A percentile compares a stretch with the other conserved stretches of the same genome.
phyloP scores from a whole-genome alignment of 306 rosid species.

The Sicyos edulis region DNA sequence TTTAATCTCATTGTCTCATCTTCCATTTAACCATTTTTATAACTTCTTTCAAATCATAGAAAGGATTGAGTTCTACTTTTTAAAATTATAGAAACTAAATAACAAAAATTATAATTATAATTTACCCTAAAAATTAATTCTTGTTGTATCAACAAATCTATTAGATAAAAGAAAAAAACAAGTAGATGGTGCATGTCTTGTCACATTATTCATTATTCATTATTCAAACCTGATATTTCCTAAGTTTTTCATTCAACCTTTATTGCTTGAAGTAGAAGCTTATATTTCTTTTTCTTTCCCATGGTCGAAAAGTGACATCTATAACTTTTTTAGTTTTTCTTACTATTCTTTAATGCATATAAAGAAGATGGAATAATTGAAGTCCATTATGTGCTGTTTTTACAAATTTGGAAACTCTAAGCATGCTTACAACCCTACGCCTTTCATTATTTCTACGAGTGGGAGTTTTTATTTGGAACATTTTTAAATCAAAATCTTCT shows the following conservation, averaged over 20 bases:
- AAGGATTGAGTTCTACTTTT: too few relatives aligned
- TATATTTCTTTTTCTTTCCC: background rate
- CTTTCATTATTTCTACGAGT: background rate
- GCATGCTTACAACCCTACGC: background rate
- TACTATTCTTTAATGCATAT: background rate
- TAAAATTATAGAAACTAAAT: too few relatives aligned
- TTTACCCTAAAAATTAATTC: too few relatives aligned
- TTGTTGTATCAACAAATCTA: too few relatives aligned
- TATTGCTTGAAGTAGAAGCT: slow-evolving; percentile 11
- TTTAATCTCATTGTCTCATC: too few relatives aligned
- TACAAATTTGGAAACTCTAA: background rate
- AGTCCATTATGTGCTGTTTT: background rate
- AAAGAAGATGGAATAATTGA: slow-evolving; percentile 2
- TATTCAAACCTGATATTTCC: background rate
- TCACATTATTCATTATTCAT: too few relatives aligned
- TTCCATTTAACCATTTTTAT: too few relatives aligned
- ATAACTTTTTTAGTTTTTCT: background rate
- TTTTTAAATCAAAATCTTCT: background rate
- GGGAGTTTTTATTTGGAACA: background rate
- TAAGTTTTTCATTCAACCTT: background rate
- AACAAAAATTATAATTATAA: too few relatives aligned
- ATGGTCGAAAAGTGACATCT: slow-evolving; percentile 4
- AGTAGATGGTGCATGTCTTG: too few relatives aligned
- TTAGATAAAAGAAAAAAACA: too few relatives aligned
- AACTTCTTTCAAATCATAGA: too few relatives aligned